phyloP scores from a whole-genome alignment of 2,329 filamentous ascomycete genomes.

The Calonectria ilicicola region DNA sequence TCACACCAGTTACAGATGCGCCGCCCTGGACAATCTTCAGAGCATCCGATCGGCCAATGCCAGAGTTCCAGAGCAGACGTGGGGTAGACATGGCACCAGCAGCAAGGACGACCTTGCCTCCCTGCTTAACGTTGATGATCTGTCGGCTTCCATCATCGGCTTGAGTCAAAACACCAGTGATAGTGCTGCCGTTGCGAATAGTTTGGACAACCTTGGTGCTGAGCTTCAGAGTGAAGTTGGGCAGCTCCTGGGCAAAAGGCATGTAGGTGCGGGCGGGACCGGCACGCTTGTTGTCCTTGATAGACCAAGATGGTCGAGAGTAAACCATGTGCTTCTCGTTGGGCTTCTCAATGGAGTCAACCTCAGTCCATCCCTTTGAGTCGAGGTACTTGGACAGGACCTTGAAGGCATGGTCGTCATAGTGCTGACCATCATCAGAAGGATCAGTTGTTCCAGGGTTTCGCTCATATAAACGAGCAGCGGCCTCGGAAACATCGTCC shows the following conservation, averaged over 20 bases:
- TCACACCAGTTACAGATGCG: conserved; percentile 57
- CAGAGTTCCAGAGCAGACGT: conserved; percentile 45
- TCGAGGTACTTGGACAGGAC: conserved; percentile 69
- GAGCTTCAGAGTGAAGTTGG: conserved; percentile 75
- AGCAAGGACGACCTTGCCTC: conserved; percentile 68
- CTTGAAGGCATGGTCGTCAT: conserved; percentile 74
- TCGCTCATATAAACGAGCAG: conserved; percentile 40
- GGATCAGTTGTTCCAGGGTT: conserved; percentile 73
- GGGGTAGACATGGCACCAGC: conserved; percentile 64
- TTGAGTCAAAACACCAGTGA: conserved; percentile 73
- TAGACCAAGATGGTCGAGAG: conserved; percentile 77
- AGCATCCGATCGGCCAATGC: conserved; percentile 74
- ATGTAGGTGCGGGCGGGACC: conserved; percentile 80
- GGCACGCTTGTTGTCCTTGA: conserved; percentile 72
- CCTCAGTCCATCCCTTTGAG: conserved; percentile 71
- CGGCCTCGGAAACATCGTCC: conserved; percentile 36
- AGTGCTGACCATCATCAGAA: conserved; percentile 74
- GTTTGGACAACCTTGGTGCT: conserved; percentile 75
- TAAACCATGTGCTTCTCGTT: conserved; percentile 75
- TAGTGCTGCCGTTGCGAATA: conserved; percentile 69
- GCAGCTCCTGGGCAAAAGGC: conserved; percentile 66
- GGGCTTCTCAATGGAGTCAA: conserved; percentile 73
- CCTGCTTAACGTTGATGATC: conserved; percentile 42
- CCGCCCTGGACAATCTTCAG: conserved; percentile 60
- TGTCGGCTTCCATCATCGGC: conserved; percentile 59